These are phyloP conservation scores for Leccinum rimulosum DNA, from an alignment of 768 basidiomycete genomes.

Conservation along the genomic window DNA sequence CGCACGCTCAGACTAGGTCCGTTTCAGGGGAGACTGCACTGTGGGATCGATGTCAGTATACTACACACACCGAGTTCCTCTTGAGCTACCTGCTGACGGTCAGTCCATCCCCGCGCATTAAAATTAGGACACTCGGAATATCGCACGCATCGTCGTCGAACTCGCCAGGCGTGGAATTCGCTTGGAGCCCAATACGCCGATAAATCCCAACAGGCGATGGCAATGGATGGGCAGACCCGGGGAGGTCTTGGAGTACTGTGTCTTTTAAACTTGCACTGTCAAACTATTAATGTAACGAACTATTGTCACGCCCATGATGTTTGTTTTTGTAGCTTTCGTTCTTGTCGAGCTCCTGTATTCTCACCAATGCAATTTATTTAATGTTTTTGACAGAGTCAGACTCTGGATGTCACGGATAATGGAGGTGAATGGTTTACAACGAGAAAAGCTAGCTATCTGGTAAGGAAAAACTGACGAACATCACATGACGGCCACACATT, in stretches of 20 bases:
- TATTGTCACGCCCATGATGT: neutral
- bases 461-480: neutral
- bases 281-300: neutral
- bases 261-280: slow-evolving; percentile 18
- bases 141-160: slow-evolving; percentile 76
- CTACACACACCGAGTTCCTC: neutral
- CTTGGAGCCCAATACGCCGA: slow-evolving; percentile 71
- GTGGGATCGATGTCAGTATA: slow-evolving; percentile 83
- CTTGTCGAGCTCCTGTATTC: neutral
- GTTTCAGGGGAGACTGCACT: slow-evolving; percentile 84
- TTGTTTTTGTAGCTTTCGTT: slow-evolving; percentile 1
- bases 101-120: slow-evolving; percentile 3
- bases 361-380: slow-evolving; percentile 1
- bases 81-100: slow-evolving; percentile 3
- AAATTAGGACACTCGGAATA: slow-evolving; percentile 82
- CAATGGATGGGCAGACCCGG: slow-evolving; percentile 83
- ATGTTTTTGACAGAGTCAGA: neutral
- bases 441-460: neutral
- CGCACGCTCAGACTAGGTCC: slow-evolving; percentile 63
- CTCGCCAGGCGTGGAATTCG: slow-evolving; percentile 67
- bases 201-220: slow-evolving; percentile 69
- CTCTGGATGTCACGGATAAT: neutral
- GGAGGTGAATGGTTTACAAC: neutral
- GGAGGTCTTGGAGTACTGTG: slow-evolving; percentile 51
- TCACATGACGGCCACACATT: too few relatives aligned